Conservation (phyloP, 208 protist species). For the Spongospora subterranea region DNA sequence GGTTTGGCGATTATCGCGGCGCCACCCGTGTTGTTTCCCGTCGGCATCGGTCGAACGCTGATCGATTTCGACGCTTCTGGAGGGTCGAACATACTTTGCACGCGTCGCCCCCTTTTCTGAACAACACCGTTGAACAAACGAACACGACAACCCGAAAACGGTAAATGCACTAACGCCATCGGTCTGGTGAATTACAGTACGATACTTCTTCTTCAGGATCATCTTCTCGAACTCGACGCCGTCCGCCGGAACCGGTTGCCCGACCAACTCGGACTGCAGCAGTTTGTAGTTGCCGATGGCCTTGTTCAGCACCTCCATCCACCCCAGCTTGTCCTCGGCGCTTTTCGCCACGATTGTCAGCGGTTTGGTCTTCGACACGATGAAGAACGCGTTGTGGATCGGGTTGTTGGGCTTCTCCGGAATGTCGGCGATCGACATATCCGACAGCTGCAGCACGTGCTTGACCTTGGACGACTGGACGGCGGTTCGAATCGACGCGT, state of each 20-base stretch:
- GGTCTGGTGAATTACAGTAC: not conserved
- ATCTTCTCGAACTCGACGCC: slow-evolving; percentile 55
- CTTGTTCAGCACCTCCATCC: not conserved
- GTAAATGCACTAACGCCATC: too few species aligned
- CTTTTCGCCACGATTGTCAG: not conserved
- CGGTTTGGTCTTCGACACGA: not conserved
- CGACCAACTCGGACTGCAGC: slow-evolving; percentile 3
- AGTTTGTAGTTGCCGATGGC: slow-evolving; percentile 25
- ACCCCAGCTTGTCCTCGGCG: not conserved
- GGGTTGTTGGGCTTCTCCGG: not conserved
- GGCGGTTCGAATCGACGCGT: not conserved
- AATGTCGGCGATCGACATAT: slow-evolving; percentile 20
- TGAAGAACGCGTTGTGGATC: slow-evolving; percentile 46
- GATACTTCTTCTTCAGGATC: slow-evolving; percentile 55
- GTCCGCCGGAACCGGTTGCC: slow-evolving; percentile 38
- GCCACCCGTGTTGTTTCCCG: too few species aligned
- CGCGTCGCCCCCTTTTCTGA: too few species aligned
- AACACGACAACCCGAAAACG: too few species aligned
- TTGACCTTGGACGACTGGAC: slow-evolving; percentile 13
- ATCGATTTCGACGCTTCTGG: not conserved
- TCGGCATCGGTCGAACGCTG: slow-evolving; percentile 45
- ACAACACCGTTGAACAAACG: too few species aligned
- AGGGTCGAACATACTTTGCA: slow-evolving; percentile 8
- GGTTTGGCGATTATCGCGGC: too few species aligned
- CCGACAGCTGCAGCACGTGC: slow-evolving; percentile 33